These are phyloP conservation scores for Myotisia sp. DNA, from an alignment of 2,329 filamentous ascomycete genomes.

Conservation along the genomic window DNA sequence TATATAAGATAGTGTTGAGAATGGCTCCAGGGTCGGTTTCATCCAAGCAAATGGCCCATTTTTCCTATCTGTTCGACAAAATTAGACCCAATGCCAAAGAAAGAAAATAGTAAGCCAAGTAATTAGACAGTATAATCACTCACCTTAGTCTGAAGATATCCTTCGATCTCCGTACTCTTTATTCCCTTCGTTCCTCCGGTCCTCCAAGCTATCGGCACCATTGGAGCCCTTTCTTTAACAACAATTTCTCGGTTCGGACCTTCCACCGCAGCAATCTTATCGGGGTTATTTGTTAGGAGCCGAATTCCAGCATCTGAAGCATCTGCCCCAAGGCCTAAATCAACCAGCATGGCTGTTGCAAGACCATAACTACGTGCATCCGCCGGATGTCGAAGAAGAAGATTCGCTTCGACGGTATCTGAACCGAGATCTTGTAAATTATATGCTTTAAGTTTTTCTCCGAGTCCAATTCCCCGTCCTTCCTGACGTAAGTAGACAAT, in stretches of 20 bases:
- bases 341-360: slow-evolving; percentile 86
- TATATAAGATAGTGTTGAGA: background rate
- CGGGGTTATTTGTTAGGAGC: slow-evolving; percentile 89
- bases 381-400: slow-evolving; percentile 78
- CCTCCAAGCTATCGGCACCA: slow-evolving; percentile 91
- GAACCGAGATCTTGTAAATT: slow-evolving; percentile 92
- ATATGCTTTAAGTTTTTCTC: slow-evolving; percentile 94
- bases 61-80: slow-evolving; percentile 52
- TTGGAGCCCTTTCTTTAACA: slow-evolving; percentile 79
- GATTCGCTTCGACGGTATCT: slow-evolving; percentile 94
- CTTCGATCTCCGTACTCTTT: slow-evolving; percentile 75
- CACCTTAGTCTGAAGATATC: slow-evolving; percentile 90
- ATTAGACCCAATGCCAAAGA: background rate
- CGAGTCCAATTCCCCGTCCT: slow-evolving; percentile 83
- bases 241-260: slow-evolving; percentile 76
- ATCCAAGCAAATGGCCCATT: slow-evolving; percentile 62
- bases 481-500: slow-evolving; percentile 95
- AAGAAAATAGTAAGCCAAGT: slow-evolving; percentile 4
- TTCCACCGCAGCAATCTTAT: slow-evolving; percentile 90
- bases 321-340: slow-evolving; percentile 59
- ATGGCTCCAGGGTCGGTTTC: slow-evolving; percentile 5
- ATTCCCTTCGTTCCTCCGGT: slow-evolving; percentile 64
- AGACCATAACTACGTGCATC: slow-evolving; percentile 90
- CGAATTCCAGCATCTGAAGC: slow-evolving; percentile 48
- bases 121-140: slow-evolving; percentile 24